Conservation (phyloP, 169 alveolate genomes). For the Theileria orientalis region DNA sequence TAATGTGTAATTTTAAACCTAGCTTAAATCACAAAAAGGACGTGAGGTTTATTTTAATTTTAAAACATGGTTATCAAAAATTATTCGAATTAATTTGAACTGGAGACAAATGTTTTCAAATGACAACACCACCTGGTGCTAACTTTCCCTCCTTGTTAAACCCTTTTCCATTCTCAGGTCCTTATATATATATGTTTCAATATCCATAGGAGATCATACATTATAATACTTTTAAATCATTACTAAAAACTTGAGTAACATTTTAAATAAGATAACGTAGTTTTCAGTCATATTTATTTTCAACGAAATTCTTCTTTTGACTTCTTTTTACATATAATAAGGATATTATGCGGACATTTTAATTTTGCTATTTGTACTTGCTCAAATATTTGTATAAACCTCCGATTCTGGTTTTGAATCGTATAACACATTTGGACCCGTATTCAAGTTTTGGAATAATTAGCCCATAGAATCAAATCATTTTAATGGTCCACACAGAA, state of each 20-base stretch:
- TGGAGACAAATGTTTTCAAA: neutral
- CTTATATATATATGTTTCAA: neutral
- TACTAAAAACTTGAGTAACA: neutral
- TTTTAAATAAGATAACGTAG: neutral
- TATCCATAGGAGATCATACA: neutral
- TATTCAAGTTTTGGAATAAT: no score
- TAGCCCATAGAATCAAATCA: no score
- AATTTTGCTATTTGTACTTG: neutral
- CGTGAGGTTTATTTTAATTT: neutral
- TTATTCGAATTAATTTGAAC: neutral
- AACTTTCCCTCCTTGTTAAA: neutral
- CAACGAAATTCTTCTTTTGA: neutral
- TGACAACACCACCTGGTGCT: slow-evolving; percentile 19
- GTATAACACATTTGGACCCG: neutral
- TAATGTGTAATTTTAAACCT: neutral
- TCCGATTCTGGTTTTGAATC: neutral
- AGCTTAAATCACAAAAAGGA: neutral
- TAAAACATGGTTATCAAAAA: neutral
- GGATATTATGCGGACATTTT: neutral
- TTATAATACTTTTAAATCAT: neutral
- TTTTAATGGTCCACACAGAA: no score
- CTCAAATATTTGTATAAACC: neutral
- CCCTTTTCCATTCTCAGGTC: neutral
- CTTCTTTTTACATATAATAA: neutral
- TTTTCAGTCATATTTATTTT: neutral